These are phyloP conservation scores for Populus tomentosa DNA, from an alignment of 441 rosid genomes.

Conservation along the genomic window DNA sequence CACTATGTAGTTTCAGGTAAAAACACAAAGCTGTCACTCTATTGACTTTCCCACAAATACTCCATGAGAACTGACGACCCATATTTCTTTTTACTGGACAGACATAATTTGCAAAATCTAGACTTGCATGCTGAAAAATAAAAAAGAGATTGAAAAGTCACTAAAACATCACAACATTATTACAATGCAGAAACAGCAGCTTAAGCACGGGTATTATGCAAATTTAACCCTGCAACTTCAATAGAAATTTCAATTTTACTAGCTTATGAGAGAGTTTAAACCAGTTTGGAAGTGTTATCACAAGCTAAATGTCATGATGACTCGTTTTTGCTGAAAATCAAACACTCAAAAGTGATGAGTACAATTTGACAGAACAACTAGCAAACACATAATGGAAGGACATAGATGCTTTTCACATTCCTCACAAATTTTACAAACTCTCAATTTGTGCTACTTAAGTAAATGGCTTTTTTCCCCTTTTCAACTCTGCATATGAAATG, in stretches of 20 bases:
- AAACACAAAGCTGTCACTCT: background rate
- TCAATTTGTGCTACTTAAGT: background rate
- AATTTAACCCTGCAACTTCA: background rate
- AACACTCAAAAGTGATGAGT: background rate
- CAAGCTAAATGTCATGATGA: background rate
- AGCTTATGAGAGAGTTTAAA: background rate
- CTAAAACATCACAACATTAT: background rate
- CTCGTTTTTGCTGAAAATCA: background rate
- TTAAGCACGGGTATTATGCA: background rate
- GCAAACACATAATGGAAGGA: background rate
- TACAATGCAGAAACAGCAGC: background rate
- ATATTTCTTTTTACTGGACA: background rate
- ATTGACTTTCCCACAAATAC: background rate
- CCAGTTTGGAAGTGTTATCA: background rate
- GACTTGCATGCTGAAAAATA: background rate
- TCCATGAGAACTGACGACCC: background rate
- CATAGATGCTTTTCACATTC: background rate
- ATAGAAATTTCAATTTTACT: background rate
- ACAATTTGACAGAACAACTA: background rate
- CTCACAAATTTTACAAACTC: background rate
- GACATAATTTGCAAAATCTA: background rate
- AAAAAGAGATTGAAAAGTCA: constrained; percentile 35
- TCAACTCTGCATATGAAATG: background rate
- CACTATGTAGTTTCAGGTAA: background rate
- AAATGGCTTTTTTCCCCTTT: background rate